These are phyloP conservation scores for Venturia nashicola DNA, from an alignment of 2,329 filamentous ascomycete genomes.

Conservation along the genomic window DNA sequence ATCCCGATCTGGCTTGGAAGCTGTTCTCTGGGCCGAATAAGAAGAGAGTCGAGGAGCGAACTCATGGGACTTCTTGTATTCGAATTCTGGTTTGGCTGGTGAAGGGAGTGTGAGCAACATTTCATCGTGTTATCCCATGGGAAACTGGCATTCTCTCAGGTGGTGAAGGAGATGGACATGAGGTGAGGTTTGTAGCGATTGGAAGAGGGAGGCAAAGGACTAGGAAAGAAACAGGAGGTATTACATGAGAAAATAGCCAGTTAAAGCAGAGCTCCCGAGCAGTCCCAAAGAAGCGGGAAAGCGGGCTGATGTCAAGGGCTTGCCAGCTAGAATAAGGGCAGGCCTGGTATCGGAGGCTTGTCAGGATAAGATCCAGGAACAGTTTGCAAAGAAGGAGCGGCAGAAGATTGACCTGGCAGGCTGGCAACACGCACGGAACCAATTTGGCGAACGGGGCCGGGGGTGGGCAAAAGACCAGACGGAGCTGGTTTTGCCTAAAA, in stretches of 20 bases:
- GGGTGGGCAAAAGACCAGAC: constrained; percentile 3
- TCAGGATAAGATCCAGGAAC: constrained; percentile 14
- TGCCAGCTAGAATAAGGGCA: not conserved
- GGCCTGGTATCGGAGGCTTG: constrained; percentile 16
- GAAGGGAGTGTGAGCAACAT: constrained; percentile 11
- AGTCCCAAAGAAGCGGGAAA: constrained; percentile 7
- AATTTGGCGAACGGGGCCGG: not conserved
- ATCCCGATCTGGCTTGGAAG: constrained; percentile 6
- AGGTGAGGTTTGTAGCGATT: not conserved
- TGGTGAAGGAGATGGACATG: not conserved
- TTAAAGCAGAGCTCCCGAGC: not conserved
- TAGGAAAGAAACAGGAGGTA: constrained; percentile 2
- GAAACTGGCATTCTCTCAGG: not conserved
- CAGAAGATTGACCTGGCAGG: not conserved
- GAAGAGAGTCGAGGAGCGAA: constrained; percentile 3
- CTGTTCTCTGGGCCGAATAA: constrained; percentile 1
- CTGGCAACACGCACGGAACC: not conserved
- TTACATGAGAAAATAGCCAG: constrained; percentile 1
- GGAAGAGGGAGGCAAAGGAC: not conserved
- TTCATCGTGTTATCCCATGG: not conserved
- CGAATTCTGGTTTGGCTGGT: constrained; percentile 7
- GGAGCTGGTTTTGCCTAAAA: constrained; percentile 17
- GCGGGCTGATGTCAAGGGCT: constrained; percentile 6
- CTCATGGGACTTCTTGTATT: constrained; percentile 9
- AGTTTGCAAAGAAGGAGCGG: not conserved